Conservation (phyloP, 495 filamentous ascomycete species). For the Tetracladium setigerum region DNA sequence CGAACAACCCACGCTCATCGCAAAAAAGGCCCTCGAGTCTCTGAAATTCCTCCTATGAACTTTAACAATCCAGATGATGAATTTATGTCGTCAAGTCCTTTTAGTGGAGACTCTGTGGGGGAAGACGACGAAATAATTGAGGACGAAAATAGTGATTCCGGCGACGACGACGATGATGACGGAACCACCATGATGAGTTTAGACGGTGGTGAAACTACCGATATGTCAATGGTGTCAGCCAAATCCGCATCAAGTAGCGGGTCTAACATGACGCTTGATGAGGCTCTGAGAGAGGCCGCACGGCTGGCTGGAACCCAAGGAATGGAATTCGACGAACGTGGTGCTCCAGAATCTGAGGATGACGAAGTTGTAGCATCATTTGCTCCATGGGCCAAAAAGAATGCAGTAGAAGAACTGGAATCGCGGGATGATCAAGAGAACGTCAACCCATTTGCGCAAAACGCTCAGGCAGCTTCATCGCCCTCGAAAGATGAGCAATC, state of each 20-base stretch:
- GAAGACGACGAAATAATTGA: constrained; percentile 47
- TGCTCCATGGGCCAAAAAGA: constrained; percentile 57
- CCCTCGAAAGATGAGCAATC: constrained; percentile 23
- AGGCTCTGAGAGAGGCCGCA: constrained; percentile 68
- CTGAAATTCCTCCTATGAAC: constrained; percentile 50
- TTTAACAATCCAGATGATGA: constrained; percentile 58
- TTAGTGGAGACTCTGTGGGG: constrained; percentile 59
- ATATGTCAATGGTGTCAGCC: constrained; percentile 49
- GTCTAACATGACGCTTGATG: constrained; percentile 63
- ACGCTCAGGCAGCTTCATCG: constrained; percentile 13
- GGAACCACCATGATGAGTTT: constrained; percentile 72
- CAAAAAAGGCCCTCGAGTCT: constrained; percentile 57
- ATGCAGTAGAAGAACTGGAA: constrained; percentile 11
- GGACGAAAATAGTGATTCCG: constrained; percentile 44
- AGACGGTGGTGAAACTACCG: constrained; percentile 61
- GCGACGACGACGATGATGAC: constrained; percentile 52
- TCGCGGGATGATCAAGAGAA: constrained; percentile 54
- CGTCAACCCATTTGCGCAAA: constrained; percentile 39
- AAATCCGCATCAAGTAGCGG: constrained; percentile 53
- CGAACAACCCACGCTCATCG: constrained; percentile 62
- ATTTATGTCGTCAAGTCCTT: constrained; percentile 68
- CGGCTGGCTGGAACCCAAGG: constrained; percentile 60
- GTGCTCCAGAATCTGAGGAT: constrained; percentile 55
- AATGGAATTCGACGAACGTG: constrained; percentile 51
- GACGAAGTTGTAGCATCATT: constrained; percentile 74